Base-by-base conservation (phyloP, 225 moss, liverwort and hornwort species). In the Takakia lepidozioides region DNA sequence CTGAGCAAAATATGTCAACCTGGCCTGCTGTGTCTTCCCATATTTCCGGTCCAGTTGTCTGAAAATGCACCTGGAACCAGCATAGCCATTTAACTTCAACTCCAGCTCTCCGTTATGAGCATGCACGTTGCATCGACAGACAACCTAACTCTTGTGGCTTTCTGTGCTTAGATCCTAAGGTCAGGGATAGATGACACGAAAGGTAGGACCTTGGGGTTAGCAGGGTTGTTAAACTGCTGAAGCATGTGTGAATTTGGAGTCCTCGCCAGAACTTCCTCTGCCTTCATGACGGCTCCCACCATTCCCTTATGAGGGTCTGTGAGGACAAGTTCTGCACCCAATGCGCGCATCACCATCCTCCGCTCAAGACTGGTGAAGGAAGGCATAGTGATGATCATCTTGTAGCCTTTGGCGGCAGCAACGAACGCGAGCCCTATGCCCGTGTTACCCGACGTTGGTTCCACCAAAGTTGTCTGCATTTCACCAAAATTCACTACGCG, bases 11-110 rank as follows among this genome's bases (percentile, higher is more conserved):
- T 25, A 84, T 46, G 69, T 87, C 81, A 44, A 87, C 82, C 77
- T 81, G 81, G 68, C 83, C 84, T 64, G 71, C 68, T 3, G 87
- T 80, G 59, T 83, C 84, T 19, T 73, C 63, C 84, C 84, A 84
- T n/a, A 87, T 70, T 65, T 87, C 87, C 19, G 74, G 80, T n/a
- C n/a, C n/a, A n/a, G n/a, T n/a, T n/a, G n/a, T n/a, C n/a, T n/a
- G n/a, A n/a, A n/a, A n/a, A n/a, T n/a, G n/a, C n/a, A n/a, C n/a
- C n/a, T n/a, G n/a, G n/a, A n/a, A n/a, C n/a, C n/a, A n/a, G n/a
- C n/a, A n/a, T n/a, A n/a, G n/a, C n/a, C n/a, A n/a, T n/a, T n/a
- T n/a, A n/a, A n/a, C n/a, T n/a, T n/a, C n/a, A n/a, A n/a, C n/a
- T n/a, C n/a, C n/a, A n/a, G n/a, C n/a, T n/a, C n/a, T n/a, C n/a